Conservation (phyloP, 2,329 filamentous ascomycete genomes). For the Alternaria tenuissima region DNA sequence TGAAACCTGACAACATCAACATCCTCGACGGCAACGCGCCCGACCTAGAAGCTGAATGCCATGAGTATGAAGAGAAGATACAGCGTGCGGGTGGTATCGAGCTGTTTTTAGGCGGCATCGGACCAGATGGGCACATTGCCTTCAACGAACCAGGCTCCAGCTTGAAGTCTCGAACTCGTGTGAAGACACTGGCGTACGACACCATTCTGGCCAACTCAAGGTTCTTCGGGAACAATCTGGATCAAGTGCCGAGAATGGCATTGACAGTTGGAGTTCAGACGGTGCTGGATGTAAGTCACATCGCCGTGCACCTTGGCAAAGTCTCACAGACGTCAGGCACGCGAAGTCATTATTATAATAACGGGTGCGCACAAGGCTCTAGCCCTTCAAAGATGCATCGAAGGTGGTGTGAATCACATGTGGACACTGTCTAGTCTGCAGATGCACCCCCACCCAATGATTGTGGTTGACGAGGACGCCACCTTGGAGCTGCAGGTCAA, state of each 20-base stretch:
- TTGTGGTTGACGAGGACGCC: constrained; percentile 81
- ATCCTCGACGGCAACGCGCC: constrained; percentile 82
- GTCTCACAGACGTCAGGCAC: constrained; percentile 56
- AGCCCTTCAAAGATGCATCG: constrained; percentile 80
- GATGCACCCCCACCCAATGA: constrained; percentile 80
- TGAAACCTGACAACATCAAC: constrained; percentile 82
- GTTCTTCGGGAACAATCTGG: constrained; percentile 80
- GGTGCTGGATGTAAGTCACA: constrained; percentile 68
- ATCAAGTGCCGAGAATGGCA: constrained; percentile 80
- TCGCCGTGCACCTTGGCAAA: constrained; percentile 13
- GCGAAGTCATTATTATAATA: constrained; percentile 84
- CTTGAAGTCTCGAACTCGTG: constrained; percentile 77
- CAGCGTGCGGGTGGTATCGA: constrained; percentile 79
- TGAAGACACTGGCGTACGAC: constrained; percentile 88
- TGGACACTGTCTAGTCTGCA: constrained; percentile 87
- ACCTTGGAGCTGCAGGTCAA: constrained; percentile 59
- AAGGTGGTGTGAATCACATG: constrained; percentile 87
- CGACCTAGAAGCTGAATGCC: constrained; percentile 78
- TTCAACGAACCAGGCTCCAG: constrained; percentile 91
- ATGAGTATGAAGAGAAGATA: constrained; percentile 81
- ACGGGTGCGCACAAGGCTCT: constrained; percentile 82
- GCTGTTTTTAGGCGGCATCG: constrained; percentile 84
- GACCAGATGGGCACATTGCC: constrained; percentile 86
- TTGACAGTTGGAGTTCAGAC: constrained; percentile 87
- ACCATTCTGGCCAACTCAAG: constrained; percentile 86